Evolutionary conservation across 2,329 filamentous ascomycete genomes (phyloP), one percentile per base, ranked within the genome.

Genomic region (Monosporascus sp.): DNA sequence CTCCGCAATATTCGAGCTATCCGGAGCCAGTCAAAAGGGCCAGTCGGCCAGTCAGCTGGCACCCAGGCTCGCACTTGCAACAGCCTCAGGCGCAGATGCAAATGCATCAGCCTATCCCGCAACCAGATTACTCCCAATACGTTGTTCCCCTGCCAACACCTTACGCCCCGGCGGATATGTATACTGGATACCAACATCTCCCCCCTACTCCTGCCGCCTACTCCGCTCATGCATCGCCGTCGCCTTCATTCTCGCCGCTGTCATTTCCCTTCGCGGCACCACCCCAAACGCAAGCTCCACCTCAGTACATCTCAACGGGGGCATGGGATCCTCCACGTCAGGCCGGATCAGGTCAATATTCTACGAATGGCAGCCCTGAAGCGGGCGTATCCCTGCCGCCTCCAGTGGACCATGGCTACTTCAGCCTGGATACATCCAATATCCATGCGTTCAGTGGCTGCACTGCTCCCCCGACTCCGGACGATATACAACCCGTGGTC

Each of bases 21-120:
- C 67, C 69, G 53, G 66, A 70, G 26, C 69, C 65, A 4, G 56
- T 69, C 40, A 71, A 68, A 61, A 68, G 71, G 64, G 69, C 76
- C 40, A 71, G 71, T 50, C 80, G 88, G 43, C 87, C 88, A 6
- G 75, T 89, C 46, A 91, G 87, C 75, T 91, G 88, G 88, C 88
- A 91, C 67, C 86, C 87, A 3, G 80, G 81, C 22, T 81, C 85
- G 9, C 76, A 81, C 54, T 69, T 74, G 58, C 66, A 70, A 52
- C 63, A 71, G 53, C 69, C 65, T 36, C 43, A 31, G 43, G 24
- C 16, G 7, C 69, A 70, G 53, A 65, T 67, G 64, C 66, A 72
- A 17, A 69, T 70, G 55, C 67, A 70, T 48, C 70, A 73, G 50
- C 64, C 69, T 60, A 56, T 64, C 49, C 64, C 65, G 43, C 72